These are phyloP conservation scores for Boletus coffeatus DNA, from an alignment of 1,284 basidiomycete species.

Conservation along the genomic window DNA sequence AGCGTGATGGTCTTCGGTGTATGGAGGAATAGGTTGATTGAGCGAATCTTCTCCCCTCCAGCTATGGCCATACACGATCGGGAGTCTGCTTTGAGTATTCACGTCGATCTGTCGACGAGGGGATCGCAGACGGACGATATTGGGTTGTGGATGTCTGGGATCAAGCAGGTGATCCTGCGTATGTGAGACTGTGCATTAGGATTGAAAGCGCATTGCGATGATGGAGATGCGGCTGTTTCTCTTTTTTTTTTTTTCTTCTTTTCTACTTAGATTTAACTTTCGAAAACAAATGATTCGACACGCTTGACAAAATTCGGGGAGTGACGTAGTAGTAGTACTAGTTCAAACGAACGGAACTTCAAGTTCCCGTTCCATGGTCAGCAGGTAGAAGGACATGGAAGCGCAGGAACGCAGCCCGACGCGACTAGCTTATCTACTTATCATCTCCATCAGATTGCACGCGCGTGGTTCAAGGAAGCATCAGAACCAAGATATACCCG, in stretches of 20 bases:
- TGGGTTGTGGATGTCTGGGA: slow-evolving; percentile 81
- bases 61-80: slow-evolving; percentile 74
- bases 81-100: slow-evolving; percentile 66
- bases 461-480: too few species aligned
- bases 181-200: slow-evolving; percentile 31
- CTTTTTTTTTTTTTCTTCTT: too few species aligned
- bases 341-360: too few species aligned
- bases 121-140: slow-evolving; percentile 78
- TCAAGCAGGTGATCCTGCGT: slow-evolving; percentile 77
- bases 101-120: slow-evolving; percentile 73
- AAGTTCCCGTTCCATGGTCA: too few species aligned
- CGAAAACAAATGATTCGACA: too few species aligned
- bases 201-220: background rate
- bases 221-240: too few species aligned
- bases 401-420: too few species aligned
- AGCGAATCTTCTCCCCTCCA: slow-evolving; percentile 41
- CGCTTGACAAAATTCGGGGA: too few species aligned
- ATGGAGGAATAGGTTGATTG: slow-evolving; percentile 31
- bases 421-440: too few species aligned
- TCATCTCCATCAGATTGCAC: too few species aligned
- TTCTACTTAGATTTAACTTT: background rate
- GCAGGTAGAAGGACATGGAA: too few species aligned
- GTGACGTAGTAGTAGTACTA: too few species aligned
- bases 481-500: background rate
- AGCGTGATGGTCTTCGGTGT: background rate